These are phyloP conservation scores for Penicillium oxalicum DNA, from an alignment of 2,329 filamentous ascomycete genomes.

Conservation along the genomic window DNA sequence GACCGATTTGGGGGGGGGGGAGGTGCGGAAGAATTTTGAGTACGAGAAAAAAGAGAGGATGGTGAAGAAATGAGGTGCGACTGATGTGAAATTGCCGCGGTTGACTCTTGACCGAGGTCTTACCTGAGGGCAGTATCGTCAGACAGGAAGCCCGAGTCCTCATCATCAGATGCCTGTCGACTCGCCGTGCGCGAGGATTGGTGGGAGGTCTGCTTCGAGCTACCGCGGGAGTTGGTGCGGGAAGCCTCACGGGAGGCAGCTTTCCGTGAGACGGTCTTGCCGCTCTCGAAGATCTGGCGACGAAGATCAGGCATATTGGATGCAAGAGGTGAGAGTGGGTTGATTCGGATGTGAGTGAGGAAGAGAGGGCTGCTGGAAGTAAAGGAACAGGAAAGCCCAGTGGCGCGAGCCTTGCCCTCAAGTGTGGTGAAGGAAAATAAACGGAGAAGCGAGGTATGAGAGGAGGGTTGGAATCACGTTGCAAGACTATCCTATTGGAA, in stretches of 20 bases:
- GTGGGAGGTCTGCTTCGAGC: constrained; percentile 49
- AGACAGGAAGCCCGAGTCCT: constrained; percentile 50
- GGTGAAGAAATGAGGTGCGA: not conserved
- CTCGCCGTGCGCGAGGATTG: constrained; percentile 51
- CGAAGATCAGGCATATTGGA: constrained; percentile 45
- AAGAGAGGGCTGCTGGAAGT: not conserved
- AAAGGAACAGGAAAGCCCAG: not conserved
- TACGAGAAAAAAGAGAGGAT: constrained; percentile 9
- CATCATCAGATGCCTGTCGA: constrained; percentile 54
- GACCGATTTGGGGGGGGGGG: not conserved
- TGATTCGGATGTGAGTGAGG: not conserved
- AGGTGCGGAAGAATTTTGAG: constrained; percentile 9
- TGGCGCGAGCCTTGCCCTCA: not conserved
- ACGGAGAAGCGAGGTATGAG: not conserved
- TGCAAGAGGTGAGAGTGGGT: not conserved
- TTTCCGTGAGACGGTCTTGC: constrained; percentile 60
- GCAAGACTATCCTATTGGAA: constrained; percentile 16
- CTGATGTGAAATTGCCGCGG: not conserved
- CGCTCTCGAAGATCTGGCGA: constrained; percentile 57
- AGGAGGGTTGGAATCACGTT: constrained; percentile 1
- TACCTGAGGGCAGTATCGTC: constrained; percentile 56
- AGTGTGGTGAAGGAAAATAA: not conserved
- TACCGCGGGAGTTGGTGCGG: constrained; percentile 47
- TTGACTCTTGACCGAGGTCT: constrained; percentile 7
- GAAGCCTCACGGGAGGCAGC: constrained; percentile 52